Conservation (phyloP, 345 rosid species). For the Brassica napus region DNA sequence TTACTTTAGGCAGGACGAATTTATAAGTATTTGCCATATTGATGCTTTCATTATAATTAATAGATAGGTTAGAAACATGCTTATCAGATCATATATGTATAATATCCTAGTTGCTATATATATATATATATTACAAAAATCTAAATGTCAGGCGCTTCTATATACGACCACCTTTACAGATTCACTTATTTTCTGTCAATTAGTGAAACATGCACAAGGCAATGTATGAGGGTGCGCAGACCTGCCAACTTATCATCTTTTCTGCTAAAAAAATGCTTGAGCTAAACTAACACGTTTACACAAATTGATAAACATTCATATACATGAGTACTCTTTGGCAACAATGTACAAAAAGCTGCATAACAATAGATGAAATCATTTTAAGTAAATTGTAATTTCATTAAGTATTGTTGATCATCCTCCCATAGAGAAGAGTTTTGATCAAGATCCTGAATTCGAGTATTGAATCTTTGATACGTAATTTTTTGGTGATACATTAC, state of each 20-base stretch:
- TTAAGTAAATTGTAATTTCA: background rate
- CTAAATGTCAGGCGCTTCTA: conserved; percentile 3
- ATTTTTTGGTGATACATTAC: background rate
- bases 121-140: background rate
- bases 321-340: background rate
- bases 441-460: background rate
- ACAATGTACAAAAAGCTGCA: background rate
- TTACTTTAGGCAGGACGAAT: conserved; percentile 4
- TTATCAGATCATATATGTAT: background rate
- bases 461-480: background rate
- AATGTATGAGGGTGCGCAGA: background rate
- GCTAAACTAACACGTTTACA: background rate
- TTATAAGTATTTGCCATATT: background rate
- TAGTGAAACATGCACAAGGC: background rate
- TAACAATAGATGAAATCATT: background rate
- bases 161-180: background rate
- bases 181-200: background rate
- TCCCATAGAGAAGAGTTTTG: background rate
- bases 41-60: background rate
- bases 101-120: background rate
- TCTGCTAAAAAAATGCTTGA: background rate
- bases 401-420: background rate
- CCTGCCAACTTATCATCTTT: background rate
- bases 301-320: background rate
- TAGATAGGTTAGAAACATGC: background rate